Evolutionary conservation across 805 yeast species (phyloP).

Genomic region (Cyberlindnera maritima): DNA sequence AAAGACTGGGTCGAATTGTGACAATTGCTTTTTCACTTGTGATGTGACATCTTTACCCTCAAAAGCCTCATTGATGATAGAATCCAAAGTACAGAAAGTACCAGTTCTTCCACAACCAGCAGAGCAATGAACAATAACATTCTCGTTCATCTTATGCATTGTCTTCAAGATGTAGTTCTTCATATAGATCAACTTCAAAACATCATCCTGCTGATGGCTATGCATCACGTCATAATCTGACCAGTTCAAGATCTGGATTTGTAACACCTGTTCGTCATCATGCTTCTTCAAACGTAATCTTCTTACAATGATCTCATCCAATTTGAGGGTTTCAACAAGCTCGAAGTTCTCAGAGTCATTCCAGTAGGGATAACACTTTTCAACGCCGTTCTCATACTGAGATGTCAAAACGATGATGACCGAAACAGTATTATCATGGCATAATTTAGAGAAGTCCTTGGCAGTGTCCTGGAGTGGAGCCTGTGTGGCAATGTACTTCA

Average conservation of each 20-base stretch:
- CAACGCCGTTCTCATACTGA: slow-evolving; percentile 70
- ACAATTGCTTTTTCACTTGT: not conserved
- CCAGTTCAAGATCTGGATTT: slow-evolving; percentile 81
- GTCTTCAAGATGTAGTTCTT: slow-evolving; percentile 40
- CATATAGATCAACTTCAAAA: slow-evolving; percentile 51
- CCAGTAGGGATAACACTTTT: slow-evolving; percentile 88
- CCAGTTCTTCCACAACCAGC: slow-evolving; percentile 99
- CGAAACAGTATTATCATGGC: slow-evolving; percentile 59
- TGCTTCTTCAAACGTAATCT: slow-evolving; percentile 32
- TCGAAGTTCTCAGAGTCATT: slow-evolving; percentile 45
- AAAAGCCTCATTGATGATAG: slow-evolving; percentile 41
- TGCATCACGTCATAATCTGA: slow-evolving; percentile 71
- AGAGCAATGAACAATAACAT: slow-evolving; percentile 79
- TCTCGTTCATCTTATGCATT: slow-evolving; percentile 19
- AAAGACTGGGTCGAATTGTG: slow-evolving; percentile 51
- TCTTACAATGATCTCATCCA: slow-evolving; percentile 36
- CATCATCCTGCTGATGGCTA: slow-evolving; percentile 43
- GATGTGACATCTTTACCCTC: slow-evolving; percentile 1
- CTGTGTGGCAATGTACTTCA: slow-evolving; percentile 78
- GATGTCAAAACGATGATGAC: slow-evolving; percentile 74
- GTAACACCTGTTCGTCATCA: slow-evolving; percentile 54
- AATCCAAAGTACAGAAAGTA: slow-evolving; percentile 73
- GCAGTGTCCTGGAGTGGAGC: slow-evolving; percentile 79
- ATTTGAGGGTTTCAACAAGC: slow-evolving; percentile 9
- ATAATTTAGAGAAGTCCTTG: slow-evolving; percentile 82